A percentile compares a stretch with the other conserved stretches of the same genome.
Evolutionary conservation across 768 basidiomycete genomes (phyloP).

Genomic region (Boletus rubescentipes): DNA sequence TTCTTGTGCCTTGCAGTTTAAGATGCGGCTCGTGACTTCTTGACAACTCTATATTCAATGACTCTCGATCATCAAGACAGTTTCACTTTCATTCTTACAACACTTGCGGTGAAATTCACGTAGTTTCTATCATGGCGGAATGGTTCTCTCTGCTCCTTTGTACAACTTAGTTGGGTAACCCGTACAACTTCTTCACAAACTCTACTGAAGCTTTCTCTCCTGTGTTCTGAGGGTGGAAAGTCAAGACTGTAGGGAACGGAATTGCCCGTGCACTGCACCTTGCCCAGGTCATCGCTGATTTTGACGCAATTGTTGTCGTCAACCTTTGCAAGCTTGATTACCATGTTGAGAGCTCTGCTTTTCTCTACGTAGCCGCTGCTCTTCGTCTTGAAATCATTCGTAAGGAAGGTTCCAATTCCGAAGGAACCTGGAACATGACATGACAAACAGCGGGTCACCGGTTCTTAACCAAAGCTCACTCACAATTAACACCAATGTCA

Average conservation of each 20-base stretch:
- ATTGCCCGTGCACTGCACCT: constrained; percentile 42
- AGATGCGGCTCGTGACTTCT: no score
- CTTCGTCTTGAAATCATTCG: constrained; percentile 75
- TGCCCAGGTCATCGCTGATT: constrained; percentile 88
- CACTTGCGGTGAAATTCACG: no score
- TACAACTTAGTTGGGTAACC: neutral
- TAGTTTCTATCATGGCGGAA: no score
- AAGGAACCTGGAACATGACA: constrained; percentile 59
- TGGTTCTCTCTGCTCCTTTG: no score
- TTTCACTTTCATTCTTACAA: no score
- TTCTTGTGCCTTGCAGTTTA: no score
- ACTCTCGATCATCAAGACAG: no score
- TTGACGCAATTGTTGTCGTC: constrained; percentile 81
- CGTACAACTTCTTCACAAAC: constrained; percentile 45
- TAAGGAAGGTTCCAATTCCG: constrained; percentile 91
- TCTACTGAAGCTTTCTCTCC: constrained; percentile 60
- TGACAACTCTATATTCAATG: no score
- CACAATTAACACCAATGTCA: constrained; percentile 69
- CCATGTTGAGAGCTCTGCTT: constrained; percentile 89
- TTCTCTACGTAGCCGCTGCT: constrained; percentile 49
- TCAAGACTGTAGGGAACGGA: neutral
- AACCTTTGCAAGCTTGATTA: constrained; percentile 85
- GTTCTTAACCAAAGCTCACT: constrained; percentile 2
- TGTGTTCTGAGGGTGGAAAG: constrained; percentile 52
- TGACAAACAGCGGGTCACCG: neutral